Evolutionary conservation across 805 yeast genomes (phyloP), one percentile per base, ranked within the genome.

Genomic region (Cyberlindnera maritima): DNA sequence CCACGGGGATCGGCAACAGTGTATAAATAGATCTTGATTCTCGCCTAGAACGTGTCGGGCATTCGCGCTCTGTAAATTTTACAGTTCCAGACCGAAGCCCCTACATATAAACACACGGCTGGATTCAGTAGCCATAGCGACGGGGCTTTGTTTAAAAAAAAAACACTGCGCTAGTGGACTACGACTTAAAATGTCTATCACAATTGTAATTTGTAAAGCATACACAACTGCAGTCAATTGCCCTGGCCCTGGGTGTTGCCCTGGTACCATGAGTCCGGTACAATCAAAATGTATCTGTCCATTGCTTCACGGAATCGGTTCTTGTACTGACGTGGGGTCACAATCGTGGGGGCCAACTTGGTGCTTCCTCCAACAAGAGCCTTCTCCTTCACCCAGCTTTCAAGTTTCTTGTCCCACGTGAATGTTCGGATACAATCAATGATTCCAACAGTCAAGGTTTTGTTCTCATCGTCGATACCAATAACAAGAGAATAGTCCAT

Each of bases 321-420:
- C 57, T 95, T 85, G 65, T 94, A 94, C 67, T 94, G 99, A 58
- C 90, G 81, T 2, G 99, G 99, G 0, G 99, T 92, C 9, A 94
- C 92, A 26, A 94, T 96, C 0, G 99, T 94, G 0, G 99, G 99
- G 54, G 88, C 96, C 18, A 48, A 39, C 58, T 88, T 92, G 1
- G 89, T 88, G 33, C 89, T 88, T 1, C 87, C 83, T 5, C 90
- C 90, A 36, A 92, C 96, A 32, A 94, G 71, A 1, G 92, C 91
- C 58, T 88, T 86, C 47, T 96, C 99, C 63, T 94, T 94, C 32
- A 94, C 99, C 99, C 99, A 94, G 63, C 96, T 90, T 64, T 94
- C 99, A 23, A 94, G 79, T 66, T 91, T 94, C 66, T 94, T 94
- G 60, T 94, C 99, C 99, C 99, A 94, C 0, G 99, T 94, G 59